Evolutionary conservation across 164 flowering plant species (phyloP).

Genomic region (Hamamelis virginiana): DNA sequence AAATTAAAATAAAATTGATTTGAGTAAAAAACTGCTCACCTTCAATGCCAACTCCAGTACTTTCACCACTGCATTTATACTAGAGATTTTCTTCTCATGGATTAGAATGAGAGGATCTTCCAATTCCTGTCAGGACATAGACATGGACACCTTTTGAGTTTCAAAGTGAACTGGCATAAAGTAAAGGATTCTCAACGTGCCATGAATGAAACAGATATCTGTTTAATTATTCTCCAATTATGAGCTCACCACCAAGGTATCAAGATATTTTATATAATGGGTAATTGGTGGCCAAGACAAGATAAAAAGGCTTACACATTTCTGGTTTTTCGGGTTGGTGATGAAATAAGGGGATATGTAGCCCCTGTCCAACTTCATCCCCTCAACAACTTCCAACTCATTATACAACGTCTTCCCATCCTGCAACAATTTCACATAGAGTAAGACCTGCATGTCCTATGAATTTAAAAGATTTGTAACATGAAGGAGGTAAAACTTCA

Average conservation of each 20-base stretch:
- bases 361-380: conserved; percentile 97
- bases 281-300: background rate
- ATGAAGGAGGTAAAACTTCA: background rate
- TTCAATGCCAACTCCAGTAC: conserved; percentile 83
- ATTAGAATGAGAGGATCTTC: conserved; percentile 88
- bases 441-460: background rate
- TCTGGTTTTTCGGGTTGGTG: conserved; percentile 84
- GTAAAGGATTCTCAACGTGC: background rate
- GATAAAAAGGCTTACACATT: conserved; percentile 67
- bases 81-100: conserved; percentile 89
- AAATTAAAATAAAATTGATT: background rate
- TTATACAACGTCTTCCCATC: conserved; percentile 92
- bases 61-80: conserved; percentile 74
- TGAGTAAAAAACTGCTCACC: conserved; percentile 33
- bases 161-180: background rate
- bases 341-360: conserved; percentile 96
- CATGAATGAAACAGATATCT: background rate
- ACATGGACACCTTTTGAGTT: background rate
- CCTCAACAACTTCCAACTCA: conserved; percentile 97
- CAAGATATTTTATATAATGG: background rate
- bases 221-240: background rate
- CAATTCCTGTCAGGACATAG: conserved; percentile 54
- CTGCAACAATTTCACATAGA: conserved; percentile 34
- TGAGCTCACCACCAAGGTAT: background rate
- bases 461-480: background rate